Evolutionary conservation across 371 early-diverging fungal genomes (phyloP).

Genomic region (Coemansia sp.): DNA sequence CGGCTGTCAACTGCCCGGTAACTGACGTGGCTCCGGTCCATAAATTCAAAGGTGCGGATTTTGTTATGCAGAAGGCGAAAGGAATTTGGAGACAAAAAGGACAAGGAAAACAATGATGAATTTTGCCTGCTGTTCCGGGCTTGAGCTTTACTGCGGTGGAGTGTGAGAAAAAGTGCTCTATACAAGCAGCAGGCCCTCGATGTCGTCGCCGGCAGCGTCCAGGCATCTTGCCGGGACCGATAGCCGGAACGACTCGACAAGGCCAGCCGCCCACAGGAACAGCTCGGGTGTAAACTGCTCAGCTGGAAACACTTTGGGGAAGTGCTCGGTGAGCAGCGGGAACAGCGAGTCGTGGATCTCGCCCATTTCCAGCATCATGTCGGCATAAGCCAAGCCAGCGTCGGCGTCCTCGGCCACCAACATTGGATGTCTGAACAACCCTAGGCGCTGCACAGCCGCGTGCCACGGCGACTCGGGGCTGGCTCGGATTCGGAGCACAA

Average conservation of each 20-base stretch:
- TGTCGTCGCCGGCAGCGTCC: neutral
- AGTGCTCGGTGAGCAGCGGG: constrained; percentile 38
- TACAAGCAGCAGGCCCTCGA: constrained; percentile 27
- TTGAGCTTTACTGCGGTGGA: neutral
- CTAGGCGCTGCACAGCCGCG: constrained; percentile 13
- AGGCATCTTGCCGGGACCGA: constrained; percentile 6
- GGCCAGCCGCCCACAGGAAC: constrained; percentile 47
- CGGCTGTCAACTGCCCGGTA: neutral
- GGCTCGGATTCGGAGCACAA: constrained; percentile 23
- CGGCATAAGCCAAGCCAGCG: constrained; percentile 8
- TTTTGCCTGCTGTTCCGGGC: too few species aligned
- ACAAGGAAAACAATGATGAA: too few species aligned
- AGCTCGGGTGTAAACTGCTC: constrained; percentile 23
- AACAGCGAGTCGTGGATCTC: constrained; percentile 37
- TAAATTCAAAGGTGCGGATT: too few species aligned
- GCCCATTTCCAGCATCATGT: constrained; percentile 30
- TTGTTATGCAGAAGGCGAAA: too few species aligned
- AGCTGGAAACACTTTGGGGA: constrained; percentile 25
- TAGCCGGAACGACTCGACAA: constrained; percentile 29
- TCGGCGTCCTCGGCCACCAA: constrained; percentile 2
- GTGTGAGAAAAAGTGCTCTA: neutral
- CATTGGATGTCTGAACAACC: constrained; percentile 31
- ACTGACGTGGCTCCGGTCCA: too few species aligned
- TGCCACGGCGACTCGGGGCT: constrained; percentile 22
- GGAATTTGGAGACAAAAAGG: too few species aligned